phyloP scores from a whole-genome alignment of 2,329 filamentous ascomycete genomes.

The Nigrospora oryzae region DNA sequence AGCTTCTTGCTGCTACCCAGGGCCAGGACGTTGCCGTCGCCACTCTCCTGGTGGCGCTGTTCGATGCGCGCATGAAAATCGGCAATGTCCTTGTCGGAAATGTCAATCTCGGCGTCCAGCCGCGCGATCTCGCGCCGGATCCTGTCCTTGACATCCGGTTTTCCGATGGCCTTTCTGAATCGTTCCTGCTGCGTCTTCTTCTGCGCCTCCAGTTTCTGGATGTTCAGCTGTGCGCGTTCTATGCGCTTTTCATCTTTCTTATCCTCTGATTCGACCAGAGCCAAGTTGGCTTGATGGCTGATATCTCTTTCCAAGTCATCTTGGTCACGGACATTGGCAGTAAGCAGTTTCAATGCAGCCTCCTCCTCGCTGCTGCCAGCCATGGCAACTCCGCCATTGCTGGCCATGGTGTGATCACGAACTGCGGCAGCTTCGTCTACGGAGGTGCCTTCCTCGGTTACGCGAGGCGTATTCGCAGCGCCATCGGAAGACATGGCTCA shows the following conservation, averaged over 20 bases:
- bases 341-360: conserved; percentile 51
- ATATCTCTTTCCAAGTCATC: conserved; percentile 89
- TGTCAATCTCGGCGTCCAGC: conserved; percentile 54
- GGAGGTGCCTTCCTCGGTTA: too few relatives aligned
- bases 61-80: conserved; percentile 78
- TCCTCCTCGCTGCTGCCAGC: conserved; percentile 35
- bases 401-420: too few relatives aligned
- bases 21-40: conserved; percentile 27
- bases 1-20: conserved; percentile 49
- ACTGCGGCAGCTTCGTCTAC: too few relatives aligned
- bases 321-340: conserved; percentile 70
- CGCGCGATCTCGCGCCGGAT: conserved; percentile 58
- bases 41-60: conserved; percentile 53
- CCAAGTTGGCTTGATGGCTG: conserved; percentile 49
- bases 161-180: conserved; percentile 32
- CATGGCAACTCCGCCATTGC: too few relatives aligned
- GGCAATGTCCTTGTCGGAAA: conserved; percentile 62
- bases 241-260: conserved; percentile 56
- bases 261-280: conserved; percentile 53
- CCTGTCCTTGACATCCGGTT: conserved; percentile 43
- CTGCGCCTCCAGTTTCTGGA: conserved; percentile 54
- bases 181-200: conserved; percentile 46
- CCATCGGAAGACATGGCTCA: too few relatives aligned
- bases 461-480: too few relatives aligned
- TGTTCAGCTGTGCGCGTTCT: conserved; percentile 44